Evolutionary conservation across 768 basidiomycete genomes (phyloP), one percentile per base, ranked within the genome.

Genomic region (Psilocybe cubensis): DNA sequence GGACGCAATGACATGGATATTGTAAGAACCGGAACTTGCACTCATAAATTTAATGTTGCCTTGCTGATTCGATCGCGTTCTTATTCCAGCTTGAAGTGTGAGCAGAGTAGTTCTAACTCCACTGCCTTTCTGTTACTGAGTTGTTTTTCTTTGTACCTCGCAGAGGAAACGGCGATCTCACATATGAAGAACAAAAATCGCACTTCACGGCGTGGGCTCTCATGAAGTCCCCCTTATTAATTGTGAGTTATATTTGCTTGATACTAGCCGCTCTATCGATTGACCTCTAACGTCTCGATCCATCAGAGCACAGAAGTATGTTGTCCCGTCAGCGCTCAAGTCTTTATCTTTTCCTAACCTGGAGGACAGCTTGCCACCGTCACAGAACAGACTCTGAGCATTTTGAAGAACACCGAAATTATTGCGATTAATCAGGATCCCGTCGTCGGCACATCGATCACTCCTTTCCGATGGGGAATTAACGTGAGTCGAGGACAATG

Each of bases 201-300:
- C 87, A 89, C 66, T 89, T 88, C 66, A 88, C 87, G 0, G 86
- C 84, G 0, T 89, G 88, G 87, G 85, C 85, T 31, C 69, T 89
- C 27, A 80, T 88, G 82, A 89, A 88, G 65, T 84, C 84, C 0
- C 87, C 87, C 2, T 76, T 89, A 12, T 72, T 88, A 49, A 83
- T 88, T 54, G 81, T 64, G 43, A 57, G 63, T 31, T 31, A n/a
- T n/a, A 25, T 28, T 40, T 43, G 24, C 21, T 73, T 47, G 52
- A 68, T n/a, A 27, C 17, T 12, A 10, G 3, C 23, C 17, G 9
- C 6, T 25, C 3, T 27, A 11, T 4, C 62, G 1, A 38, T 14
- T 4, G 28, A 29, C 47, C 23, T 23, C 21, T 52, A 29, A 20
- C 14, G 28, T 41, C 54, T 44, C 6, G 47, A 43, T 18, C 35